Evolutionary conservation across 2,329 filamentous ascomycete species (phyloP).

Genomic region (Colletotrichum liriopes): DNA sequence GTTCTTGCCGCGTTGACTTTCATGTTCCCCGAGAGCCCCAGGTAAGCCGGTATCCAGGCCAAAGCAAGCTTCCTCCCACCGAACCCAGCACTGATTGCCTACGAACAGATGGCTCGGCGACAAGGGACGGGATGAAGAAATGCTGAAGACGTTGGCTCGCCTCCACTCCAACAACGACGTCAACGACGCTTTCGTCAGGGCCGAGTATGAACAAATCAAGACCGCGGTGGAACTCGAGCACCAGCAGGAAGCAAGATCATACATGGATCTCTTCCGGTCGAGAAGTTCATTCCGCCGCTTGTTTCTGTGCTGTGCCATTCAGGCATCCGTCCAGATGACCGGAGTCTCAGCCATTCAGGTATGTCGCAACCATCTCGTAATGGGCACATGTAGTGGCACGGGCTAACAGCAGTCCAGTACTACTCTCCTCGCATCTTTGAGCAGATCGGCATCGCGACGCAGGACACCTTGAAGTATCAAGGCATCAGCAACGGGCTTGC

Average conservation of each 20-base stretch:
- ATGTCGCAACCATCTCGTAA: slow-evolving; percentile 67
- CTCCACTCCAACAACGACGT: slow-evolving; percentile 79
- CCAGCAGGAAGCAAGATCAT: slow-evolving; percentile 78
- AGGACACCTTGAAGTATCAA: slow-evolving; percentile 80
- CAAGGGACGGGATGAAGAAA: slow-evolving; percentile 74
- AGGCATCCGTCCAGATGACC: slow-evolving; percentile 83
- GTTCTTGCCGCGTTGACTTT: slow-evolving; percentile 76
- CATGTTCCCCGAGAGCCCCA: slow-evolving; percentile 78
- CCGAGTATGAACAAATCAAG: slow-evolving; percentile 76
- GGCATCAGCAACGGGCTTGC: slow-evolving; percentile 82
- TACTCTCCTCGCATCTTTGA: slow-evolving; percentile 78
- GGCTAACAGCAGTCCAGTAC: slow-evolving; percentile 58
- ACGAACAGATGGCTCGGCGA: slow-evolving; percentile 78
- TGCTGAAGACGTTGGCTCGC: slow-evolving; percentile 75
- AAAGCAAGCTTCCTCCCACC: background rate
- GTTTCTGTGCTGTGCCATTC: slow-evolving; percentile 78
- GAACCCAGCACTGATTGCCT: background rate
- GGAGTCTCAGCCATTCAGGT: slow-evolving; percentile 76
- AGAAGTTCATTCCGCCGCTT: slow-evolving; percentile 78
- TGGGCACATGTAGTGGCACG: rapidly evolving
- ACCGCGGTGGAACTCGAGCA: slow-evolving; percentile 76
- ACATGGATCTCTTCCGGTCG: slow-evolving; percentile 75
- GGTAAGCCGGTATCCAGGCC: background rate
- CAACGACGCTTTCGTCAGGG: slow-evolving; percentile 65
- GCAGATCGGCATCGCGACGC: slow-evolving; percentile 77